These are phyloP conservation scores for Trametes cinnabarina DNA, from an alignment of 768 basidiomycete genomes.

Conservation along the genomic window DNA sequence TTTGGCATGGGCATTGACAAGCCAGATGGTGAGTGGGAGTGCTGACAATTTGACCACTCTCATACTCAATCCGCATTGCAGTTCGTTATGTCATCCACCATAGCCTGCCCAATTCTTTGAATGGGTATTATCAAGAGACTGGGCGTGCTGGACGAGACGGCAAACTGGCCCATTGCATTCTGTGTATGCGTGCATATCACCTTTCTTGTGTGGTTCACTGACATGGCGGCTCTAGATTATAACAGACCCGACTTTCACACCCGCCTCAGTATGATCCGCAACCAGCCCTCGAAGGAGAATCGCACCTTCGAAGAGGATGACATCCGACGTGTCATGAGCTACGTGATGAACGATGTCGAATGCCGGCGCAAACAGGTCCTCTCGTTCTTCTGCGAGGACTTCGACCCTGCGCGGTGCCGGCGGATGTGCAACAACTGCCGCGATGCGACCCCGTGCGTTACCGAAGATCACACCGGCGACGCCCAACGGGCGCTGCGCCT, in stretches of 20 bases:
- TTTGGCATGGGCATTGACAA: constrained; percentile 99
- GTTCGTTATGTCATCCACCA: constrained; percentile 93
- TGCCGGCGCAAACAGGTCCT: constrained; percentile 89
- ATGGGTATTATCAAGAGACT: constrained; percentile 94
- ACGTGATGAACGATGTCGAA: constrained; percentile 75
- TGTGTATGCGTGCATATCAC: constrained; percentile 56
- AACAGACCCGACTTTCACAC: constrained; percentile 53
- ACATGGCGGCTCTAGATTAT: constrained; percentile 52
- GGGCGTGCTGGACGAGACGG: constrained; percentile 96
- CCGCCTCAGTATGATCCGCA: constrained; percentile 59
- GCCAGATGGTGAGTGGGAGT: constrained; percentile 52
- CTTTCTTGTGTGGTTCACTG: background rate
- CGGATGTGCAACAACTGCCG: constrained; percentile 84
- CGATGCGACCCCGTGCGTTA: constrained; percentile 29
- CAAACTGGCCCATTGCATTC: constrained; percentile 74
- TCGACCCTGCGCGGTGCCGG: constrained; percentile 64
- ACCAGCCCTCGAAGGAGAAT: constrained; percentile 43
- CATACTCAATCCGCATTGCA: constrained; percentile 28
- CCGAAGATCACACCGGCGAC: constrained; percentile 28
- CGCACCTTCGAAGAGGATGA: constrained; percentile 63
- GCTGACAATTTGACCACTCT: background rate
- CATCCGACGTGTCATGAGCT: constrained; percentile 69
- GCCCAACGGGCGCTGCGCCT: constrained; percentile 5
- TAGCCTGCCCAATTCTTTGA: constrained; percentile 76
- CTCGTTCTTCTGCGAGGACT: constrained; percentile 83